phyloP scores from a whole-genome alignment of 2,329 filamentous ascomycete genomes.

The Zymoseptoria passerinii region DNA sequence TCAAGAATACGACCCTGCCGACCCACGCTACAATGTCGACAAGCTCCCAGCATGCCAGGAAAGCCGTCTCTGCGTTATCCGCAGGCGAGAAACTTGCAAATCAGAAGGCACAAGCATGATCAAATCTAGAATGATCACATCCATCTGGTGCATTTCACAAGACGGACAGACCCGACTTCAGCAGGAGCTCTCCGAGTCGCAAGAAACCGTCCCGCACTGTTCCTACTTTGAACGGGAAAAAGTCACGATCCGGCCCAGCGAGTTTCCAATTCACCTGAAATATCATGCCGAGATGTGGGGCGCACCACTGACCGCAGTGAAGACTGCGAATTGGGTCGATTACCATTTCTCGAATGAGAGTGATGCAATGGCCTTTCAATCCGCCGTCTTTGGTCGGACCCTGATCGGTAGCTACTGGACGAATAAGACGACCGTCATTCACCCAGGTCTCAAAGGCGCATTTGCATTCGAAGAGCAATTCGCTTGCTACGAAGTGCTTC shows the following conservation, averaged over 20 bases:
- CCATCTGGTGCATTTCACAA: conserved; percentile 39
- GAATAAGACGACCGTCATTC: conserved; percentile 37
- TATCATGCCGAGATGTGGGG: conserved; percentile 35
- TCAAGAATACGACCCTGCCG: conserved; percentile 29
- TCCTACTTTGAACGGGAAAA: conserved; percentile 40
- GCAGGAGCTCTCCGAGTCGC: conserved; percentile 34
- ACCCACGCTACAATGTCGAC: conserved; percentile 31
- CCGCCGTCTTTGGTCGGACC: conserved; percentile 38
- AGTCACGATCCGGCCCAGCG: conserved; percentile 30
- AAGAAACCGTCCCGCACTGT: conserved; percentile 38
- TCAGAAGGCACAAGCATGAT: conserved; percentile 31
- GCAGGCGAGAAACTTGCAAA: conserved; percentile 34
- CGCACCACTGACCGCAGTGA: conserved; percentile 25
- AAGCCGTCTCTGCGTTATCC: conserved; percentile 37
- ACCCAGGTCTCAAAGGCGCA: conserved; percentile 34
- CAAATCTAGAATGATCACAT: conserved; percentile 37
- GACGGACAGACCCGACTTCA: conserved; percentile 37
- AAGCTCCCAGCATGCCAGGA: conserved; percentile 33
- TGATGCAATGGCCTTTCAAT: conserved; percentile 37
- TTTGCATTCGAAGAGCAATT: conserved; percentile 42
- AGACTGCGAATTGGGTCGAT: conserved; percentile 39
- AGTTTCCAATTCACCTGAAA: conserved; percentile 27
- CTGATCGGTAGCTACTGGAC: conserved; percentile 38
- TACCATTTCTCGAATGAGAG: conserved; percentile 32
- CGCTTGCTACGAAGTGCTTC: conserved; percentile 40